A percentile compares a stretch with the other conserved stretches of the same genome.
These are phyloP conservation scores for Margaritispora aquatica DNA, from an alignment of 495 filamentous ascomycete genomes.

Conservation along the genomic window DNA sequence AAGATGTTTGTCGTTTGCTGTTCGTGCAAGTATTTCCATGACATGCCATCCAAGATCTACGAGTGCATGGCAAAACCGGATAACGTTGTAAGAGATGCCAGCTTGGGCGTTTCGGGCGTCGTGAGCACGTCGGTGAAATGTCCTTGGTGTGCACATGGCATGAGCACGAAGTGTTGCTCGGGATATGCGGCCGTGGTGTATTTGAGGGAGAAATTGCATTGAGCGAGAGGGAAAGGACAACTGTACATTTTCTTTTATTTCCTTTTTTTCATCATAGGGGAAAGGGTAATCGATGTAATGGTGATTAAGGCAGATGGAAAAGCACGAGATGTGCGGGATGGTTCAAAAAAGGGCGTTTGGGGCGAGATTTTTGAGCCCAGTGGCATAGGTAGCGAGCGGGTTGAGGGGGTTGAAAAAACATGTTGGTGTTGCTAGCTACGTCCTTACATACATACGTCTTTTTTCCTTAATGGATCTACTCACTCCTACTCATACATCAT, in stretches of 20 bases:
- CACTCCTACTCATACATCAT: too few relatives aligned
- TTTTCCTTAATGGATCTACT: too few relatives aligned
- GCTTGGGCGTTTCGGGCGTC: constrained; percentile 42
- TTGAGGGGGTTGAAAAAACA: too few relatives aligned
- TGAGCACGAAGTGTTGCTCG: constrained; percentile 65
- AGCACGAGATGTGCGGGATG: too few relatives aligned
- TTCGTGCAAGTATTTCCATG: constrained; percentile 74
- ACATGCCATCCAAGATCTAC: constrained; percentile 69
- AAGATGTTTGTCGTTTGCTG: constrained; percentile 82
- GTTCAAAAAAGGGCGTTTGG: background rate
- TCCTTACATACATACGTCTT: too few relatives aligned
- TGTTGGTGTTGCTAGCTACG: too few relatives aligned
- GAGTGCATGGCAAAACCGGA: constrained; percentile 65
- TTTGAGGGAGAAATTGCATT: constrained; percentile 60
- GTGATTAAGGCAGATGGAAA: too few relatives aligned
- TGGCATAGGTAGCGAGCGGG: too few relatives aligned
- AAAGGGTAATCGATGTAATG: background rate
- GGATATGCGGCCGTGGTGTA: constrained; percentile 68
- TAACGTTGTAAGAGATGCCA: constrained; percentile 40
- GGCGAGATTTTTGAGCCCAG: background rate
- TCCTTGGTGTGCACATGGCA: constrained; percentile 73
- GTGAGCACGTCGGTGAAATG: constrained; percentile 58
- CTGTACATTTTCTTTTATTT: background rate
- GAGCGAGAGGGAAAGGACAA: background rate
- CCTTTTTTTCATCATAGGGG: background rate